These are phyloP conservation scores for Rehmannia glutinosa DNA, from an alignment of 257 asterid genomes.

Conservation along the genomic window DNA sequence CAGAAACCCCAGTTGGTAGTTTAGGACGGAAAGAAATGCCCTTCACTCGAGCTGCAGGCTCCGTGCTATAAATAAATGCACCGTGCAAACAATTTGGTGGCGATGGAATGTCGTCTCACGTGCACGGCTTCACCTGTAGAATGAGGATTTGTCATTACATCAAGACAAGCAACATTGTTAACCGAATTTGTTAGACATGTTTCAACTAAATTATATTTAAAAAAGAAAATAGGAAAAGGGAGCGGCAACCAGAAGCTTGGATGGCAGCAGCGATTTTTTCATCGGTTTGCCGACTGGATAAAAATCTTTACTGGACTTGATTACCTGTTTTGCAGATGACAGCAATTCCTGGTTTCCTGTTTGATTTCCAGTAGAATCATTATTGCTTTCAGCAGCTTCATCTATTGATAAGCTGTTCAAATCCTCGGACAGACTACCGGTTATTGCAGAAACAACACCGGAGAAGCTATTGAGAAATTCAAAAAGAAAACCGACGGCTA, in stretches of 20 bases:
- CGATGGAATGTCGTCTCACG: conserved; percentile 71
- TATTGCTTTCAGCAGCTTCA: not conserved
- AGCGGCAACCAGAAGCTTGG: conserved; percentile 63
- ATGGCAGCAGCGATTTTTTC: conserved; percentile 51
- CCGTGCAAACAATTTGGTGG: conserved; percentile 68
- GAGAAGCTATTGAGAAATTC: not conserved
- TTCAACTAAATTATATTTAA: not conserved
- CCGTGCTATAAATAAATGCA: conserved; percentile 52
- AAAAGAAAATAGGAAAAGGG: not conserved
- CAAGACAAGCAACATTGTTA: too few species aligned
- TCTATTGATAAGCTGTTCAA: not conserved
- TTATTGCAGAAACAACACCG: not conserved
- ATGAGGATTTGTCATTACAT: too few species aligned
- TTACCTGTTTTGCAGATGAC: conserved; percentile 52
- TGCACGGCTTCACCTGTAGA: conserved; percentile 66
- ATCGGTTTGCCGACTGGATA: conserved; percentile 71
- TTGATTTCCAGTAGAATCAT: conserved; percentile 1
- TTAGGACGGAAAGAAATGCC: conserved; percentile 30
- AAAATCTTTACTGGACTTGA: conserved; percentile 37
- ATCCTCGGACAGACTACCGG: conserved; percentile 17
- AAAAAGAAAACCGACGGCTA: conserved; percentile 42
- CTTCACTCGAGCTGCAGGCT: conserved; percentile 50
- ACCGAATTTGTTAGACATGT: too few species aligned
- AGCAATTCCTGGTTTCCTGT: conserved; percentile 16
- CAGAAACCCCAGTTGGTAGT: conserved; percentile 12